Evolutionary conservation across 257 asterid species (phyloP).

Genomic region (Capsicum pubescens): DNA sequence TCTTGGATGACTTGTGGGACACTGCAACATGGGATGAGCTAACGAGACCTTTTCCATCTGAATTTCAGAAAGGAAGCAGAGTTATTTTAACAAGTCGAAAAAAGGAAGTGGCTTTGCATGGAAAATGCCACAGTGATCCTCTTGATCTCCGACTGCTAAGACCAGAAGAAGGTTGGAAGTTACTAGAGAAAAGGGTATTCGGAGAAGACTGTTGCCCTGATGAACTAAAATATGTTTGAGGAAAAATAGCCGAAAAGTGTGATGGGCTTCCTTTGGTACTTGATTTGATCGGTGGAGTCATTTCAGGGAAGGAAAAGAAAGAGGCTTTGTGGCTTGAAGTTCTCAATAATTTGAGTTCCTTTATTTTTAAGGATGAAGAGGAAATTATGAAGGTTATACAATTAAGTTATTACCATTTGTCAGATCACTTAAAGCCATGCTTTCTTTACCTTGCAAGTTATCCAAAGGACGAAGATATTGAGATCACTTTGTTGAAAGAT

Average conservation of each 20-base stretch:
- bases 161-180: neutral
- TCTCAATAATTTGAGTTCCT: neutral
- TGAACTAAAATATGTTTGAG: neutral
- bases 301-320: slow-evolving; percentile 30
- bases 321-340: slow-evolving; percentile 30
- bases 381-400: slow-evolving; percentile 30
- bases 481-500: slow-evolving; percentile 18
- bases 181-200: slow-evolving; percentile 4
- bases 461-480: slow-evolving; percentile 30
- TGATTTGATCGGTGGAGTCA: slow-evolving; percentile 24
- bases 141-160: neutral
- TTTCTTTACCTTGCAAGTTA: slow-evolving; percentile 43
- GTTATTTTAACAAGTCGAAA: slow-evolving; percentile 20
- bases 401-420: slow-evolving; percentile 42
- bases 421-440: slow-evolving; percentile 37
- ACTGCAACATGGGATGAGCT: slow-evolving; percentile 32
- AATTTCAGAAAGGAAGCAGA: slow-evolving; percentile 20
- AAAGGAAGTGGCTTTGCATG: neutral
- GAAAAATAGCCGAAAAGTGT: neutral
- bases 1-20: slow-evolving; percentile 40
- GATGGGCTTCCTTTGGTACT: neutral
- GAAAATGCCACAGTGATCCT: neutral
- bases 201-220: neutral
- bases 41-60: neutral
- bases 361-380: slow-evolving; percentile 16